Evolutionary conservation across 2,329 filamentous ascomycete genomes (phyloP).

Genomic region (Lecanicillium sp.): DNA sequence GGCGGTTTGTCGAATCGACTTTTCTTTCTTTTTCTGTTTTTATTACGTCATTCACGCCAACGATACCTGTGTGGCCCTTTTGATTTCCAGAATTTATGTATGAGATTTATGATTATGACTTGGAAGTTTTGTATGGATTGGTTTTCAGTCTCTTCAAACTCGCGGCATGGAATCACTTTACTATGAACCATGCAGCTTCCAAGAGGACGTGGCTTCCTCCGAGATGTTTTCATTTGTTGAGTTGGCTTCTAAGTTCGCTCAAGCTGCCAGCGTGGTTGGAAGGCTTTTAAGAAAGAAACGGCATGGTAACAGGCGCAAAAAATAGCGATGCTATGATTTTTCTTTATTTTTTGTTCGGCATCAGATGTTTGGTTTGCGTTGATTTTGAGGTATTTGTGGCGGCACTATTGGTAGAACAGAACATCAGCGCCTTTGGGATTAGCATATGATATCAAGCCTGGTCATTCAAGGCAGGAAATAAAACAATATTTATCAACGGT

Average conservation of each 20-base stretch:
- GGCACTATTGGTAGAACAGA: constrained; percentile 6
- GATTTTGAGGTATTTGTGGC: constrained; percentile 1
- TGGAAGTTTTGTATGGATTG: constrained; percentile 1
- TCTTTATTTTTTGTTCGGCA: constrained; percentile 2
- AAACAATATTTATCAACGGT: neutral
- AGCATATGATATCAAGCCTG: constrained; percentile 5
- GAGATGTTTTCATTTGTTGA: neutral
- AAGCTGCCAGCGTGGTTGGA: neutral
- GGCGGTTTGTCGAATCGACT: neutral
- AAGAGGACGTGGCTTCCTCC: neutral
- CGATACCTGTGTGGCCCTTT: constrained; percentile 21
- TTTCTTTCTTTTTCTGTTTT: constrained; percentile 13
- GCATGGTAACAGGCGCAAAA: neutral
- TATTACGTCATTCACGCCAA: constrained; percentile 6
- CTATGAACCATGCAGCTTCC: constrained; percentile 4
- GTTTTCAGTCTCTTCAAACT: too few species aligned
- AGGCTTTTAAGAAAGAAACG: neutral
- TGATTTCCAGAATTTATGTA: constrained; percentile 10
- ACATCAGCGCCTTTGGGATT: constrained; percentile 3
- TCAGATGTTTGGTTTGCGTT: constrained; percentile 2
- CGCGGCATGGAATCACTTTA: too few species aligned
- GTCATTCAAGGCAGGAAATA: neutral
- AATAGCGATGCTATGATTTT: constrained; percentile 5
- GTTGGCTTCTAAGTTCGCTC: neutral
- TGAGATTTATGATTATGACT: constrained; percentile 19